Evolutionary conservation across 805 yeast genomes (phyloP).

Genomic region (Candida takata): DNA sequence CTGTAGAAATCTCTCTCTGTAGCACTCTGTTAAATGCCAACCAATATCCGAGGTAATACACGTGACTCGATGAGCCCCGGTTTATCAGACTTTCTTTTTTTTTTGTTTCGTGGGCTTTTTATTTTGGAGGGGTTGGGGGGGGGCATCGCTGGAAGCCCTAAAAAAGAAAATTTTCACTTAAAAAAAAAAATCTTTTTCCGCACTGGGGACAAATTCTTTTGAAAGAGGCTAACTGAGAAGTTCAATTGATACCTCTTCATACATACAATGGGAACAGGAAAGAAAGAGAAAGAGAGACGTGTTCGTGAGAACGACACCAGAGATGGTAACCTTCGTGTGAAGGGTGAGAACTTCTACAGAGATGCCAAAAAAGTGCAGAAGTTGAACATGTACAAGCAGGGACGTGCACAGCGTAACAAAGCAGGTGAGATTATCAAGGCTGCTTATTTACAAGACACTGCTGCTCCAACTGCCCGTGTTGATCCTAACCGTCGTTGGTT

Average conservation of each 20-base stretch:
- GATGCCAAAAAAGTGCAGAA: slow-evolving; percentile 90
- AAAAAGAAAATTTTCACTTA: slow-evolving; percentile 9
- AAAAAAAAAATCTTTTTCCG: no score
- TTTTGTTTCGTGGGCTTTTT: no score
- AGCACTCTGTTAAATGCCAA: no score
- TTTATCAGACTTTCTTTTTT: no score
- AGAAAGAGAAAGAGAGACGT: slow-evolving; percentile 87
- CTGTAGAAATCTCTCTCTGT: no score
- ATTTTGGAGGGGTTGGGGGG: neutral
- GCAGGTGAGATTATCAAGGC: slow-evolving; percentile 83
- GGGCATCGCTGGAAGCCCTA: no score
- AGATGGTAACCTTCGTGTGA: slow-evolving; percentile 87
- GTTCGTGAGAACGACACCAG: slow-evolving; percentile 72
- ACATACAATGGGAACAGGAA: slow-evolving; percentile 75
- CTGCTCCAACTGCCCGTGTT: slow-evolving; percentile 84
- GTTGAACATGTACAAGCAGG: slow-evolving; percentile 88
- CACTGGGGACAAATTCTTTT: no score
- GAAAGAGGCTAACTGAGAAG: neutral
- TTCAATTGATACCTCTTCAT: neutral
- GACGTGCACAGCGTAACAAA: slow-evolving; percentile 80
- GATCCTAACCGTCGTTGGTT: slow-evolving; percentile 98
- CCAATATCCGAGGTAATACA: no score
- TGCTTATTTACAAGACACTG: slow-evolving; percentile 81
- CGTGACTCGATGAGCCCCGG: no score
- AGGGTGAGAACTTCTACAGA: slow-evolving; percentile 94